Conservation (phyloP, 805 yeast species). For the Sugiyamaella qingdaonensis region DNA sequence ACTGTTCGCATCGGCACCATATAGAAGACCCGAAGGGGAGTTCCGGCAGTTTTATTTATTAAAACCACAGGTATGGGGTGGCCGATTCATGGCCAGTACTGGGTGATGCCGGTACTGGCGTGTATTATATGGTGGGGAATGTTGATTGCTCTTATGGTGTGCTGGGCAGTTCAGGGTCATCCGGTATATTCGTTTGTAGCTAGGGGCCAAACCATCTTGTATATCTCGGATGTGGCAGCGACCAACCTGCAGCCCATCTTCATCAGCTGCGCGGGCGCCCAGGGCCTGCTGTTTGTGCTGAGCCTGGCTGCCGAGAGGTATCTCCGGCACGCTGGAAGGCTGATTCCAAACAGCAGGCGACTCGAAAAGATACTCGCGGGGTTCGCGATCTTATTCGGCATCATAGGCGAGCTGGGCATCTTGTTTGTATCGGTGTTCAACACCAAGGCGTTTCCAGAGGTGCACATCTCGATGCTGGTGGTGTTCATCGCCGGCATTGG, state of each 20-base stretch:
- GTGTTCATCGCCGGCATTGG: conserved; percentile 69
- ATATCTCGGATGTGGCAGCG: conserved; percentile 85
- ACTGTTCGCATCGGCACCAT: too few species aligned
- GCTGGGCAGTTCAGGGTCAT: conserved; percentile 79
- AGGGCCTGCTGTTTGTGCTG: conserved; percentile 68
- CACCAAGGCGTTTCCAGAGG: conserved; percentile 52
- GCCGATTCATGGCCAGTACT: conserved; percentile 25
- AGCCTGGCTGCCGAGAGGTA: conserved; percentile 59
- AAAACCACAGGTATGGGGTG: not conserved
- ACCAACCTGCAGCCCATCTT: conserved; percentile 81
- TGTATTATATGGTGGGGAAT: conserved; percentile 83
- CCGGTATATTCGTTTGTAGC: conserved; percentile 63
- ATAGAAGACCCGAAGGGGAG: too few species aligned
- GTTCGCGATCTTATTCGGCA: conserved; percentile 45
- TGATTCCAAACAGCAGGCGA: conserved; percentile 47
- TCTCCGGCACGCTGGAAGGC: conserved; percentile 53
- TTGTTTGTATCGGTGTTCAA: conserved; percentile 70
- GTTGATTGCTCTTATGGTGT: conserved; percentile 71
- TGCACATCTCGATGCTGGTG: conserved; percentile 59
- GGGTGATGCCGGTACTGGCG: conserved; percentile 60
- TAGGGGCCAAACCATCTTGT: conserved; percentile 43
- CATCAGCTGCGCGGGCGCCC: conserved; percentile 71
- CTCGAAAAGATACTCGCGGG: conserved; percentile 42
- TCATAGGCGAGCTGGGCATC: conserved; percentile 67
- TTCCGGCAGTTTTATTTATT: too few species aligned